A percentile compares a stretch with the other conserved stretches of the same genome.
These are phyloP conservation scores for Rhizopogon vulgaris DNA, from an alignment of 768 basidiomycete genomes.

Conservation along the genomic window DNA sequence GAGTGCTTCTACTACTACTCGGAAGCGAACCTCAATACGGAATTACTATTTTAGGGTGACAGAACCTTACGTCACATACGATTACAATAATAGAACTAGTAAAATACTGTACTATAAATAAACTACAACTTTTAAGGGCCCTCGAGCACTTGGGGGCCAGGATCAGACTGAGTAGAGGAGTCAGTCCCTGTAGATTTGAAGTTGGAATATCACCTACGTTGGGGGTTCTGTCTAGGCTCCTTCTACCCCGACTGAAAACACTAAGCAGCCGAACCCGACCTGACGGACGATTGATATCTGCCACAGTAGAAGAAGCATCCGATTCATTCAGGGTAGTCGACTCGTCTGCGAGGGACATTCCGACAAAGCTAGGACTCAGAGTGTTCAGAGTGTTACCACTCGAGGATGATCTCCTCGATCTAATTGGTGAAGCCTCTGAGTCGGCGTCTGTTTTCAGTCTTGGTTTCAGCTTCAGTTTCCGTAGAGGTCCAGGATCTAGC, in stretches of 20 bases:
- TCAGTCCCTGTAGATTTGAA: neutral
- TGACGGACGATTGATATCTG: conserved; percentile 13
- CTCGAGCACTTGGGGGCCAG: neutral
- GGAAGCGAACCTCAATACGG: too few relatives aligned
- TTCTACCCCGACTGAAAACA: conserved; percentile 21
- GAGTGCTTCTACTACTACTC: too few relatives aligned
- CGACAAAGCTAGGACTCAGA: conserved; percentile 13
- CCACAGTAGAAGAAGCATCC: conserved; percentile 9
- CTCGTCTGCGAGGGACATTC: conserved; percentile 33
- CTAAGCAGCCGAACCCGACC: conserved; percentile 26
- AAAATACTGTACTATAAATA: neutral
- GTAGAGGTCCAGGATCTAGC: conserved; percentile 18
- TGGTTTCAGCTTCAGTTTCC: conserved; percentile 14
- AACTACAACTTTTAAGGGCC: neutral
- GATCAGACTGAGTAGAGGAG: neutral
- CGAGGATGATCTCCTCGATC: conserved; percentile 18
- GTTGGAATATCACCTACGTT: conserved; percentile 9
- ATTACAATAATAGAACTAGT: neutral
- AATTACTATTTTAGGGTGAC: too few relatives aligned
- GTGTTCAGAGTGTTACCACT: conserved; percentile 4
- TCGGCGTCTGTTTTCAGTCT: conserved; percentile 14
- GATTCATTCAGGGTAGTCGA: conserved; percentile 30
- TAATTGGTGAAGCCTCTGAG: conserved; percentile 7
- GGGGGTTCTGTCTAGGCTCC: neutral
- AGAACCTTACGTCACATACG: too few relatives aligned